Base-by-base conservation (phyloP, 306 rosid genomes). In the Prunus dulcis region DNA sequence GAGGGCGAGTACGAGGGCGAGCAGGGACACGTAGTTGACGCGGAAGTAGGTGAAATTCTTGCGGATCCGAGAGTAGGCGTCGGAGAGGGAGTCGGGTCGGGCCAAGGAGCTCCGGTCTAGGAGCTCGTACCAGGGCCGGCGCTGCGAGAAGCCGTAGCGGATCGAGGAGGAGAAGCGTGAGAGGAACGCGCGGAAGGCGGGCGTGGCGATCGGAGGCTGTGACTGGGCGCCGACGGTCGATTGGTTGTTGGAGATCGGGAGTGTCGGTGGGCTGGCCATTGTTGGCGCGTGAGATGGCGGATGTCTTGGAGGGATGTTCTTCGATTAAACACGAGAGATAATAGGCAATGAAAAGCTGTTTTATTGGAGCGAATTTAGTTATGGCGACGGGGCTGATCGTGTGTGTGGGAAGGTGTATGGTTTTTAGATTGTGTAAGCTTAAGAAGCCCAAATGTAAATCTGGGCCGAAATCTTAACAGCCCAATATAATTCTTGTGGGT, bases 11-110 rank as follows among this genome's bases (percentile, higher is more conserved):
- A 91, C 91, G n/a, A 89, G 72, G 14, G 84, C 75, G 5, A 94
- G 77, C 34, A 94, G 81, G 60, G 89, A 86, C 38, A 86, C 75
- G 89, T 94, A 94, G 76, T 94, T 94, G 13, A 94, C 97, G 43
- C 98, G 98, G 72, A 94, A 94, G 79, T 94, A 94, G 46, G 88
- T 18, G 79, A 89, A 65, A 72, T 94, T 94, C 84, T 89, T 94
- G 56, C 98, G 98, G 91, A 91, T 90, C 87, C 98, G 90, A 38
- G 95, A 87, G 80, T 91, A 91, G 3, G 98, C 98, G 28, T 94
- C 98, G 46, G 98, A n/a, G 1, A 94, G 87, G 52, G 86, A 81
- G 3, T 87, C 91, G 0, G 98, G 98, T 7, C 94, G 85, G 17
- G 91, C 74, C 67, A 94, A 64, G 19, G 96, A 79, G 78, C 56